A percentile compares a stretch with the other conserved stretches of the same genome.
Conservation (phyloP, 768 basidiomycete genomes). For the Hygrophoropsis aurantiaca region DNA sequence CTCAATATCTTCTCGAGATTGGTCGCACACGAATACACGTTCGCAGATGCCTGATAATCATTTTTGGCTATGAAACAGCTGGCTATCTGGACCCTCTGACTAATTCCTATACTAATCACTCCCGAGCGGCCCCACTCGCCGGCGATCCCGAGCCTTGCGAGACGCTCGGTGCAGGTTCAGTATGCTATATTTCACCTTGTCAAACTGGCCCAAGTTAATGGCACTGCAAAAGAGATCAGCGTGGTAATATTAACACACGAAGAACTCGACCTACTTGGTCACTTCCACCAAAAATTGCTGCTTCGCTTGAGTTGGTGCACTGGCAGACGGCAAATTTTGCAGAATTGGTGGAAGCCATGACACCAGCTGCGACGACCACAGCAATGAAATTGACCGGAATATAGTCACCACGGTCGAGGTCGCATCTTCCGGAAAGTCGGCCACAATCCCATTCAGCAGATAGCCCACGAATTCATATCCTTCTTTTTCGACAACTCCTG, state of each 20-base stretch:
- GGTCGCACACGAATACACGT: slow-evolving; percentile 1
- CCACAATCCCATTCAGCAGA: slow-evolving; percentile 75
- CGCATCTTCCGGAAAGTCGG: slow-evolving; percentile 87
- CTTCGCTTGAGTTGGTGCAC: slow-evolving; percentile 65
- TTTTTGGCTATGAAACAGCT: slow-evolving; percentile 9
- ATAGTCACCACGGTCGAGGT: slow-evolving; percentile 73
- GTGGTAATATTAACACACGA: slow-evolving; percentile 7
- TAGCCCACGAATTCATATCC: slow-evolving; percentile 70
- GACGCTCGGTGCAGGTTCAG: slow-evolving; percentile 69
- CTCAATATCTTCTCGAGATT: background rate
- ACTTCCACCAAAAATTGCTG: slow-evolving; percentile 73
- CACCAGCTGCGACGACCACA: slow-evolving; percentile 71
- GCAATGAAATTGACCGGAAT: slow-evolving; percentile 62
- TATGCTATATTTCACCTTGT: slow-evolving; percentile 83
- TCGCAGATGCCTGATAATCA: slow-evolving; percentile 11
- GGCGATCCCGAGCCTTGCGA: slow-evolving; percentile 69
- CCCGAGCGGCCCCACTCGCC: slow-evolving; percentile 33
- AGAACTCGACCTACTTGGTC: slow-evolving; percentile 61
- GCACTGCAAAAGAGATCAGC: slow-evolving; percentile 44
- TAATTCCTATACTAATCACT: slow-evolving; percentile 13
- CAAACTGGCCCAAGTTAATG: slow-evolving; percentile 61
- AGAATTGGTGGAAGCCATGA: slow-evolving; percentile 73
- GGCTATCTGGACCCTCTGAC: too few species aligned
- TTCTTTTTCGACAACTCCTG: slow-evolving; percentile 61
- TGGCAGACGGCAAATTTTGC: slow-evolving; percentile 62